These are phyloP conservation scores for Cercospora sojina DNA, from an alignment of 2,329 filamentous ascomycete species.

Conservation along the genomic window DNA sequence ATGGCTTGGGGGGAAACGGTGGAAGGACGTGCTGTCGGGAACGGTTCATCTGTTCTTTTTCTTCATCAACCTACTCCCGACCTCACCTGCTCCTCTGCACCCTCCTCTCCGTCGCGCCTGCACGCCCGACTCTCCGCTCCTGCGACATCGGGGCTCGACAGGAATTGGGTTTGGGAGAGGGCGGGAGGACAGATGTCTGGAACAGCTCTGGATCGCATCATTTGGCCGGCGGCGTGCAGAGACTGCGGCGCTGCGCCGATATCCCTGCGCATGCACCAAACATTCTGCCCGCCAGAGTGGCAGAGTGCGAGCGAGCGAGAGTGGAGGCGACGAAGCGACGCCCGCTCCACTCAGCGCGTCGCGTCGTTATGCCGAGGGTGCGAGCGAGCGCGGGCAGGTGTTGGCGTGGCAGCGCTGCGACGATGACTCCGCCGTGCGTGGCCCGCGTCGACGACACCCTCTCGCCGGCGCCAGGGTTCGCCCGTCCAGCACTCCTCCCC, in stretches of 20 bases:
- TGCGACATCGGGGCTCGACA: background rate
- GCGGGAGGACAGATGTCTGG: background rate
- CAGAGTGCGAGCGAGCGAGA: background rate
- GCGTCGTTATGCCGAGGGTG: background rate
- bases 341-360: background rate
- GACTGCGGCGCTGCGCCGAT: background rate
- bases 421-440: background rate
- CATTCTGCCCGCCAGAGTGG: conserved; percentile 1
- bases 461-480: background rate
- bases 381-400: background rate
- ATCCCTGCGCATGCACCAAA: conserved; percentile 5
- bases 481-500: background rate
- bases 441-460: background rate
- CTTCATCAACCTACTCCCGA: background rate
- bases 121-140: background rate
- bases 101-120: background rate
- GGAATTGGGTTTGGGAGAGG: background rate
- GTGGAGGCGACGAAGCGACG: background rate
- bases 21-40: background rate
- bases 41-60: background rate
- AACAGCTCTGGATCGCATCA: background rate
- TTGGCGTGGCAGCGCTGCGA: background rate
- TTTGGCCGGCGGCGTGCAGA: conserved; percentile 5
- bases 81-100: background rate
- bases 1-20: background rate